phyloP scores from a whole-genome alignment of 2,329 filamentous ascomycete genomes.

The Elsinoe ampelina region DNA sequence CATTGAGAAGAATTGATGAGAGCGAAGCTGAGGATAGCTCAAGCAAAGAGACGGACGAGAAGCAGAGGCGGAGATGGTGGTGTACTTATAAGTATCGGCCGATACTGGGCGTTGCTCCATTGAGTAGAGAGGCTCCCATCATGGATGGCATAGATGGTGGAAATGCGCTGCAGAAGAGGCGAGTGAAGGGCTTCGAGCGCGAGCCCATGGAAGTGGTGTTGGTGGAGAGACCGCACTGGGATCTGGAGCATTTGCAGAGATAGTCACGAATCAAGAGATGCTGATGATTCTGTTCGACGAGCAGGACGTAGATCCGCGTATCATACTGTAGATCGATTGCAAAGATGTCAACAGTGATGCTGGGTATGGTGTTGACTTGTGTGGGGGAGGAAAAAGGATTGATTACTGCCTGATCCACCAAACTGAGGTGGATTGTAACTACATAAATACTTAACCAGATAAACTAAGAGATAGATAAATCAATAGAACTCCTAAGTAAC shows the following conservation, averaged over 20 bases:
- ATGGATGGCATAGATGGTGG: constrained; percentile 13
- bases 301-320: no score
- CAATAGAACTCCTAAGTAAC: no score
- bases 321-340: no score
- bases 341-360: no score
- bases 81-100: constrained; percentile 87
- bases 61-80: constrained; percentile 47
- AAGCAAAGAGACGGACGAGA: constrained; percentile 22
- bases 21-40: constrained; percentile 22
- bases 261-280: neutral
- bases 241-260: constrained; percentile 14
- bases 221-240: constrained; percentile 61
- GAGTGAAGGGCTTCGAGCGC: neutral
- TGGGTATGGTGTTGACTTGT: no score
- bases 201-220: constrained; percentile 66
- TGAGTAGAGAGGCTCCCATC: constrained; percentile 40
- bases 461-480: no score
- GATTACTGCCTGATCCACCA: no score
- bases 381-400: no score
- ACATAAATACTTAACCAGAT: no score
- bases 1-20: constrained; percentile 25
- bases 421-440: no score
- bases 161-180: neutral
- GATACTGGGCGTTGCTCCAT: constrained; percentile 66
- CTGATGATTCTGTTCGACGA: no score